phyloP scores from a whole-genome alignment of 768 basidiomycete genomes.

The Suillus tomentosus region DNA sequence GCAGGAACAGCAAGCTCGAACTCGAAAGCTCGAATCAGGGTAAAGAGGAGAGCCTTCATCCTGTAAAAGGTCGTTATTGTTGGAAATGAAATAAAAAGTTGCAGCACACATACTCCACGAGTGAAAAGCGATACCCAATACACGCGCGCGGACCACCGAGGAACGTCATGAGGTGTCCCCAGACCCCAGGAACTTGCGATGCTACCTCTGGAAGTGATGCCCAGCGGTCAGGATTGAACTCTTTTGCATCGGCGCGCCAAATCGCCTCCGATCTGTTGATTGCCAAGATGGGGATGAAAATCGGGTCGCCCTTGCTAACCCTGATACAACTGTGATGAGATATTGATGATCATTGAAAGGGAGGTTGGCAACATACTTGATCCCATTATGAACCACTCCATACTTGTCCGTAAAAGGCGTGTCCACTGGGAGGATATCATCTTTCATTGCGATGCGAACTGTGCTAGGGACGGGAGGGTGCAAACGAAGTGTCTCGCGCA shows the following conservation, averaged over 20 bases:
- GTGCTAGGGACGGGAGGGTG: slow-evolving; percentile 52
- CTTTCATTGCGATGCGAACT: slow-evolving; percentile 46
- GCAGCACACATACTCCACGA: slow-evolving; percentile 50
- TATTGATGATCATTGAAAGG: background rate
- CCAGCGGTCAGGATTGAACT: slow-evolving; percentile 74
- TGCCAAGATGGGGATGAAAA: slow-evolving; percentile 53
- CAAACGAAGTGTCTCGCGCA: slow-evolving; percentile 60
- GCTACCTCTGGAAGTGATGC: slow-evolving; percentile 44
- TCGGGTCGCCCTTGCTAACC: slow-evolving; percentile 45
- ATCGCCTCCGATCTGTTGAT: slow-evolving; percentile 54
- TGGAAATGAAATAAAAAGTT: background rate
- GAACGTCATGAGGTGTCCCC: slow-evolving; percentile 62
- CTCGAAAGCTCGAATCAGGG: slow-evolving; percentile 51
- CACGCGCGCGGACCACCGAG: slow-evolving; percentile 65
- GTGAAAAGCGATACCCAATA: slow-evolving; percentile 66
- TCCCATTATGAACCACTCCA: slow-evolving; percentile 41
- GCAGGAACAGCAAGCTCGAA: slow-evolving; percentile 55
- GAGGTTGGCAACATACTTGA: slow-evolving; percentile 33
- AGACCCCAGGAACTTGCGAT: slow-evolving; percentile 55
- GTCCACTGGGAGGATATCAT: slow-evolving; percentile 54
- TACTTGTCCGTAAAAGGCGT: slow-evolving; percentile 46
- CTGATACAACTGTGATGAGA: slow-evolving; percentile 21
- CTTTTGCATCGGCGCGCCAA: slow-evolving; percentile 66
- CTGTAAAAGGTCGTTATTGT: slow-evolving; percentile 18
- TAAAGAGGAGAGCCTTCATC: slow-evolving; percentile 48